phyloP scores from a whole-genome alignment of 352 stramenopile species.

The Phytophthora crassamura region DNA sequence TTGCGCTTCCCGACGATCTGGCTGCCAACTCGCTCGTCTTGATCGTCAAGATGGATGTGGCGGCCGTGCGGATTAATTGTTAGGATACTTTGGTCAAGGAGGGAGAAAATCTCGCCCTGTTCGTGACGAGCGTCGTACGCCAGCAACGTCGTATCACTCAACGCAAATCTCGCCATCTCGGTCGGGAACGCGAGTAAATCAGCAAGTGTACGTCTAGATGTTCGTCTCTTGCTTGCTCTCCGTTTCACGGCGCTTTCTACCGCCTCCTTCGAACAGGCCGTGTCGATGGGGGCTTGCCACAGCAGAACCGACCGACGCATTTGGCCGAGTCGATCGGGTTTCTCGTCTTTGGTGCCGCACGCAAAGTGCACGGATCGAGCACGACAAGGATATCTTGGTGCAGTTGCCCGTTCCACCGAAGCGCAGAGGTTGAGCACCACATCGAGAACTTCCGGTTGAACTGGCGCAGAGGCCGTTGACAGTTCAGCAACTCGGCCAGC shows the following conservation, averaged over 20 bases:
- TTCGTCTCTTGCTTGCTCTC: constrained; percentile 35
- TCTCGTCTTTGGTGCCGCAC: constrained; percentile 1
- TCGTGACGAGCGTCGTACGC: constrained; percentile 70
- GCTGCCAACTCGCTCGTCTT: constrained; percentile 36
- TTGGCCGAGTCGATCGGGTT: constrained; percentile 4
- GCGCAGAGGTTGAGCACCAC: constrained; percentile 15
- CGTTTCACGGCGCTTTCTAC: constrained; percentile 37
- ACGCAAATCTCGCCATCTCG: constrained; percentile 34
- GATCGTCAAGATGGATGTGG: constrained; percentile 60
- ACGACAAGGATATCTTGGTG: not conserved
- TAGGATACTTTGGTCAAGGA: constrained; percentile 65
- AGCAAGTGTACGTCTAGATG: constrained; percentile 29
- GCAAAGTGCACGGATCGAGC: constrained; percentile 28
- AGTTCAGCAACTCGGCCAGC: not conserved
- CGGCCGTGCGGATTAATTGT: constrained; percentile 52
- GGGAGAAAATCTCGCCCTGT: constrained; percentile 50
- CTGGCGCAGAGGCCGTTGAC: not conserved
- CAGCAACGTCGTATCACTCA: constrained; percentile 48
- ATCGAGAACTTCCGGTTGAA: not conserved
- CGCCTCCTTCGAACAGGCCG: constrained; percentile 27
- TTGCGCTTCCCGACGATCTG: constrained; percentile 68
- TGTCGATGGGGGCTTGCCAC: constrained; percentile 25
- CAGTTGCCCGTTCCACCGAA: constrained; percentile 3
- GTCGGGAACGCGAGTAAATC: constrained; percentile 34
- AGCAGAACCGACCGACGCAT: constrained; percentile 27